These are phyloP conservation scores for Acanthamoeba royreba DNA, from an alignment of 208 protist genomes.

Conservation along the genomic window DNA sequence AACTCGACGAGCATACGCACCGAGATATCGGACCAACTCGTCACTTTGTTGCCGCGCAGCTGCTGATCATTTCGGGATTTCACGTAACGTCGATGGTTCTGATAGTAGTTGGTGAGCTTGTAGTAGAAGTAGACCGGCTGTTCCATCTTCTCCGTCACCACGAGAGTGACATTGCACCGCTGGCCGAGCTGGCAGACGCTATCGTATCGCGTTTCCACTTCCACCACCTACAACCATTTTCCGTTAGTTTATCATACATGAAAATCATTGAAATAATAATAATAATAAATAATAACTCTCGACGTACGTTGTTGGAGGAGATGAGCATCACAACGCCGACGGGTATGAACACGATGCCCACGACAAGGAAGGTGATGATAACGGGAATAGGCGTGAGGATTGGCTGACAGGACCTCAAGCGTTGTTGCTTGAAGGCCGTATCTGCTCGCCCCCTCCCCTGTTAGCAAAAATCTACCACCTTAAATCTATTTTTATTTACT, in stretches of 20 bases:
- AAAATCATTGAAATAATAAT: not conserved
- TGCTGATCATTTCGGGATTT: slow-evolving; percentile 75
- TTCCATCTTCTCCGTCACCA: slow-evolving; percentile 77
- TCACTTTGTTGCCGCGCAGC: slow-evolving; percentile 61
- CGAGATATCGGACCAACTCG: not conserved
- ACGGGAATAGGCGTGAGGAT: slow-evolving; percentile 91
- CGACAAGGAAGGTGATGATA: slow-evolving; percentile 86
- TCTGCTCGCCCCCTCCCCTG: too few relatives aligned
- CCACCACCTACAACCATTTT: not conserved
- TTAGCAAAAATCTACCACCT: too few relatives aligned
- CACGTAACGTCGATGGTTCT: slow-evolving; percentile 96
- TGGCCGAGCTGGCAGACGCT: not conserved
- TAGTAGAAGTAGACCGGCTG: slow-evolving; percentile 97
- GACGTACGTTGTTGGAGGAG: slow-evolving; percentile 76
- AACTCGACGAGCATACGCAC: not conserved
- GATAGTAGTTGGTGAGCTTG: slow-evolving; percentile 95
- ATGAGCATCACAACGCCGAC: slow-evolving; percentile 87
- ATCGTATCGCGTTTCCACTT: slow-evolving; percentile 1
- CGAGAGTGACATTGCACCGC: slow-evolving; percentile 66
- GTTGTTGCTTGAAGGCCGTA: slow-evolving; percentile 92
- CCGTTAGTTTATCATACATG: not conserved
- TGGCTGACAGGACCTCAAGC: slow-evolving; percentile 94
- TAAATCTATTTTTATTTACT: too few relatives aligned
- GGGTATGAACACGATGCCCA: slow-evolving; percentile 90
- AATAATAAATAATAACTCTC: too few relatives aligned